Conservation (phyloP, 441 rosid species). For the Breynia disticha region DNA sequence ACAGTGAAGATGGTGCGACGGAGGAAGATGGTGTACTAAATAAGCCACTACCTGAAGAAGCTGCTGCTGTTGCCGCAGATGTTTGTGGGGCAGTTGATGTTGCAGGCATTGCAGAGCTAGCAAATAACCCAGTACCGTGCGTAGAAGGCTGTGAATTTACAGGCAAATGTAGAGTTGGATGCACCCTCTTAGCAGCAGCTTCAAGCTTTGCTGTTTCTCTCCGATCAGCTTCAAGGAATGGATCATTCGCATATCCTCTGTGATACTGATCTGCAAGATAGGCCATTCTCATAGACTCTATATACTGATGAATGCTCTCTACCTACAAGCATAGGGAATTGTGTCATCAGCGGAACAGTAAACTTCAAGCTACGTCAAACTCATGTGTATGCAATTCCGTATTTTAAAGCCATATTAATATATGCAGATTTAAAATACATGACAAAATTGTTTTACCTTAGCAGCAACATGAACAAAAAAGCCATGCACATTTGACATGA, state of each 20-base stretch:
- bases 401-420: background rate
- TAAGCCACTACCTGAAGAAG: slow-evolving; percentile 63
- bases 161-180: slow-evolving; percentile 93
- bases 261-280: slow-evolving; percentile 88
- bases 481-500: slow-evolving; percentile 85
- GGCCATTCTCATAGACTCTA: slow-evolving; percentile 83
- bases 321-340: slow-evolving; percentile 34
- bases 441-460: slow-evolving; percentile 45
- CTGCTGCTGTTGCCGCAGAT: slow-evolving; percentile 31
- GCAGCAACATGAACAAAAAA: slow-evolving; percentile 97
- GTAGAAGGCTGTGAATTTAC: slow-evolving; percentile 61
- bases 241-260: slow-evolving; percentile 75
- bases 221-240: slow-evolving; percentile 96
- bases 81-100: slow-evolving; percentile 41
- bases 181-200: slow-evolving; percentile 95
- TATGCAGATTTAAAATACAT: background rate
- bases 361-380: background rate
- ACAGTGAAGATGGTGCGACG: slow-evolving; percentile 40
- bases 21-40: slow-evolving; percentile 51
- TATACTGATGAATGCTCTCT: slow-evolving; percentile 88
- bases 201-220: slow-evolving; percentile 94
- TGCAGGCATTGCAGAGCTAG: slow-evolving; percentile 48
- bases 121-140: slow-evolving; percentile 56
- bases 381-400: background rate
- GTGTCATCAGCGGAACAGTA: background rate